Evolutionary conservation across 208 protist genomes (phyloP).

Genomic region (Trypanosoma vivax): DNA sequence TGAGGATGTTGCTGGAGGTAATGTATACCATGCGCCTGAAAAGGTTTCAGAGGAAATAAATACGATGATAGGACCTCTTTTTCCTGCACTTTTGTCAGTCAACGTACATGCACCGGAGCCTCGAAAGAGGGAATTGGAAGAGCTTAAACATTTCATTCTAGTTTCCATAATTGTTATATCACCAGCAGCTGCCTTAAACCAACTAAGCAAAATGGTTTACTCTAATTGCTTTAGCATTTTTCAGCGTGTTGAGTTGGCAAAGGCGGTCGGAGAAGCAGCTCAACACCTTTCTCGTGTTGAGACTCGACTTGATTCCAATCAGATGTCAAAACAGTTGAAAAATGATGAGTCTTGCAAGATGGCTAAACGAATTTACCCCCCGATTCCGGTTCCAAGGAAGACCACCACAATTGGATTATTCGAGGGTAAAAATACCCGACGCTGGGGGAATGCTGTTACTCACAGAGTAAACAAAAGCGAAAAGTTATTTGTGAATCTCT

Average conservation of each 20-base stretch:
- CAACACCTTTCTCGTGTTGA: constrained; percentile 33
- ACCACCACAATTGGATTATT: constrained; percentile 25
- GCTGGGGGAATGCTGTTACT: constrained; percentile 48
- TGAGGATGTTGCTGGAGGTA: constrained; percentile 6
- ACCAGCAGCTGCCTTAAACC: constrained; percentile 33
- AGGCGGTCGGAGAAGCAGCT: constrained; percentile 58
- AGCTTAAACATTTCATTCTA: constrained; percentile 31
- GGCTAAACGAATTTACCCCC: constrained; percentile 56
- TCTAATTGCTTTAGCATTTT: constrained; percentile 54
- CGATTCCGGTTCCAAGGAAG: constrained; percentile 29
- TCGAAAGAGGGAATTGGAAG: constrained; percentile 29
- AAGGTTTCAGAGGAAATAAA: constrained; percentile 29
- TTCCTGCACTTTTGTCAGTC: constrained; percentile 44
- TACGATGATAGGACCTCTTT: constrained; percentile 37
- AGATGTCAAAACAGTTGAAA: background rate
- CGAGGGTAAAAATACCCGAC: constrained; percentile 53
- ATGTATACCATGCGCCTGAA: constrained; percentile 6
- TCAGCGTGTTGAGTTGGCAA: constrained; percentile 53
- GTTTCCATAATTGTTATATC: constrained; percentile 48
- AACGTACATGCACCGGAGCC: constrained; percentile 58
- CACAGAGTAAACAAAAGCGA: constrained; percentile 17
- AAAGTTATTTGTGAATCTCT: constrained; percentile 22
- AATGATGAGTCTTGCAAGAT: background rate
- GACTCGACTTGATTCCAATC: background rate
- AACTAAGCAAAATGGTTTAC: constrained; percentile 53